phyloP scores from a whole-genome alignment of 2,329 filamentous ascomycete species.

The Escovopsis sp. region DNA sequence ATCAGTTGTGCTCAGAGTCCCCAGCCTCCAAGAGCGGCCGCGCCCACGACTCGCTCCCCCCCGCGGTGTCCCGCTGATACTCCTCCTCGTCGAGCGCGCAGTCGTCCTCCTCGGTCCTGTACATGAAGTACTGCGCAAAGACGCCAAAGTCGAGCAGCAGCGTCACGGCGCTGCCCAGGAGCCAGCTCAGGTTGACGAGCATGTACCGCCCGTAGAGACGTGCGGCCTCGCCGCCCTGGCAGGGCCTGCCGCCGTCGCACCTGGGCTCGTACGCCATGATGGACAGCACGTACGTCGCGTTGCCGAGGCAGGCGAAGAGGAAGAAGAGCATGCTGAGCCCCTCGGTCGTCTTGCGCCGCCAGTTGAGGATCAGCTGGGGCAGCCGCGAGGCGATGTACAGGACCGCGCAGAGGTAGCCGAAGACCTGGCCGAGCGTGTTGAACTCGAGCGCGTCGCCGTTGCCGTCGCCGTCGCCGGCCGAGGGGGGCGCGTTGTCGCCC shows the following conservation, averaged over 20 bases:
- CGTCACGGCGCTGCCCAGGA: constrained; percentile 79
- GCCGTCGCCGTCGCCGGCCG: constrained; percentile 23
- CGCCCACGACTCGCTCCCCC: constrained; percentile 23
- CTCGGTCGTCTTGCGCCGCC: constrained; percentile 80
- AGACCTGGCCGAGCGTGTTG: constrained; percentile 70
- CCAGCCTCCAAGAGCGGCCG: constrained; percentile 22
- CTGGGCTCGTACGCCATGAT: constrained; percentile 80
- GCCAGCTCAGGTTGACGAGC: constrained; percentile 79
- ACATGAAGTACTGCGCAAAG: constrained; percentile 85
- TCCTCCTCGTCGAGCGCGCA: constrained; percentile 7
- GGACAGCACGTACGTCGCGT: constrained; percentile 81
- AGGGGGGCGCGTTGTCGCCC: constrained; percentile 23
- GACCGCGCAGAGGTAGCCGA: constrained; percentile 81
- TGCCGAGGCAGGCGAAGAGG: constrained; percentile 89
- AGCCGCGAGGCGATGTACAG: constrained; percentile 82
- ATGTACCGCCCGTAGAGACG: constrained; percentile 67
- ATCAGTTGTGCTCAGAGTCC: constrained; percentile 10
- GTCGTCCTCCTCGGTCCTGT: constrained; percentile 32
- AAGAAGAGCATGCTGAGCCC: constrained; percentile 92
- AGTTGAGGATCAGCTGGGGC: constrained; percentile 85
- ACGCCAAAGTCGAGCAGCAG: constrained; percentile 72
- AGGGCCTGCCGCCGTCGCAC: constrained; percentile 37
- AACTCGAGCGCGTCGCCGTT: constrained; percentile 45
- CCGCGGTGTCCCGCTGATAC: constrained; percentile 9
- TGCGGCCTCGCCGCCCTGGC: constrained; percentile 48